Percentiles rank a stretch among this genome's conserved stretches.
Evolutionary conservation across 805 yeast species (phyloP).

Genomic region (Zygosaccharomyces siamensis): DNA sequence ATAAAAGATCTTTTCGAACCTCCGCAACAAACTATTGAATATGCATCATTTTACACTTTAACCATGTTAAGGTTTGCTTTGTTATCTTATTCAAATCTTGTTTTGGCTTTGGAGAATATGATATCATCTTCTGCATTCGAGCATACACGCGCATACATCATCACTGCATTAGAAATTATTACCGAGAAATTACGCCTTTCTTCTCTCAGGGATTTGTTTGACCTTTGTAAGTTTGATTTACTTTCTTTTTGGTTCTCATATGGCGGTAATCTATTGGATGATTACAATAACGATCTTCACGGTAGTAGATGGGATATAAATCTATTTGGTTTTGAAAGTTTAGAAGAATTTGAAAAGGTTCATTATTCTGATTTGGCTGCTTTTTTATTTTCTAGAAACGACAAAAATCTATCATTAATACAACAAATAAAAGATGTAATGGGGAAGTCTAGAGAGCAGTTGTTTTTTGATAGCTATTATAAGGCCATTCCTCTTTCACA

Average conservation of each 20-base stretch:
- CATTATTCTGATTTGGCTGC: conserved; percentile 22
- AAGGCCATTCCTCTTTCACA: conserved; percentile 20
- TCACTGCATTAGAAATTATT: conserved; percentile 11
- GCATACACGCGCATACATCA: conserved; percentile 24
- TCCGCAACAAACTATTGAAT: conserved; percentile 28
- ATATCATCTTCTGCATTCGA: conserved; percentile 6
- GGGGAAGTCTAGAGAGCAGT: conserved; percentile 9
- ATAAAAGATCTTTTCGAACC: conserved; percentile 21
- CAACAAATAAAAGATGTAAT: conserved; percentile 7
- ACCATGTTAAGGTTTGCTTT: conserved; percentile 19
- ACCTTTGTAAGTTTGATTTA: conserved; percentile 23
- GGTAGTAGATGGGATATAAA: conserved; percentile 18
- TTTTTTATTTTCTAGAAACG: conserved; percentile 17
- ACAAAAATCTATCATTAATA: conserved; percentile 8
- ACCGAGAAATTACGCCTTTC: conserved; percentile 1
- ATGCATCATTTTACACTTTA: conserved; percentile 25
- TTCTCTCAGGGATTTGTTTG: conserved; percentile 16
- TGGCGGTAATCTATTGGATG: conserved; percentile 2
- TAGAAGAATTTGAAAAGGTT: conserved; percentile 11
- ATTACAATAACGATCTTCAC: neutral
- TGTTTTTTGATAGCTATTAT: conserved; percentile 16
- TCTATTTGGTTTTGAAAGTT: conserved; percentile 20
- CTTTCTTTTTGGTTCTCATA: conserved; percentile 16
- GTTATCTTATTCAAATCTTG: conserved; percentile 21
- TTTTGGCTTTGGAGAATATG: conserved; percentile 17